Evolutionary conservation across 2,329 filamentous ascomycete species (phyloP).

Genomic region (Mycosphaerella arachidis): DNA sequence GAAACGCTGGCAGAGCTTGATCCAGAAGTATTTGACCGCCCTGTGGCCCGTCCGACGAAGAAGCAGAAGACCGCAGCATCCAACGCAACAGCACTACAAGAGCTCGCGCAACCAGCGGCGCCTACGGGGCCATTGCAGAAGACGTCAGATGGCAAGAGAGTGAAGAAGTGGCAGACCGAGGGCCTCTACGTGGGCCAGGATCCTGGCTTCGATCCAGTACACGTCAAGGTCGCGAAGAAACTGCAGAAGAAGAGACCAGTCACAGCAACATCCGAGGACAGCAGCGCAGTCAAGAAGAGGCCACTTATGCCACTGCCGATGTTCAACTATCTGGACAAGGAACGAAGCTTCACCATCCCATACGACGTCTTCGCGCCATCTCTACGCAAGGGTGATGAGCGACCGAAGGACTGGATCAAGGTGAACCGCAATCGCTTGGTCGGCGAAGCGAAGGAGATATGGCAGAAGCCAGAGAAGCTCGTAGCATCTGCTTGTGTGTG

Average conservation of each 20-base stretch:
- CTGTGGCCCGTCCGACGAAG: conserved; percentile 26
- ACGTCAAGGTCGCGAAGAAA: conserved; percentile 43
- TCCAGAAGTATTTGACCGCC: conserved; percentile 14
- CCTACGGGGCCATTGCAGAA: conserved; percentile 26
- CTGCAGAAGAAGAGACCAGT: conserved; percentile 39
- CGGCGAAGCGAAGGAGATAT: conserved; percentile 34
- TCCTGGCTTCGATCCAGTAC: conserved; percentile 38
- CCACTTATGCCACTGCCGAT: conserved; percentile 32
- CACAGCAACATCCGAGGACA: conserved; percentile 17
- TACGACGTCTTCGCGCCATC: conserved; percentile 87
- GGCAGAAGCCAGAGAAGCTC: conserved; percentile 29
- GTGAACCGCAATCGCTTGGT: conserved; percentile 87
- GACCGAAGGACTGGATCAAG: conserved; percentile 88
- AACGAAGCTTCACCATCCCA: conserved; percentile 75
- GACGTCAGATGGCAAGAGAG: conserved; percentile 38
- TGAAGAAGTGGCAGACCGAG: conserved; percentile 74
- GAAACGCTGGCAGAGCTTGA: conserved; percentile 32
- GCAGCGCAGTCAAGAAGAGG: conserved; percentile 54
- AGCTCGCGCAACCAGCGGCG: conserved; percentile 20
- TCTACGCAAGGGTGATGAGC: conserved; percentile 68
- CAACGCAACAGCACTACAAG: conserved; percentile 18
- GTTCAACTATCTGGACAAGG: conserved; percentile 52
- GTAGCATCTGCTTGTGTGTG: conserved; percentile 62
- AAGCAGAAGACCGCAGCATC: conserved; percentile 19
- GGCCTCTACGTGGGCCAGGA: conserved; percentile 85